Conservation (phyloP, 176 grass and related monocot species). For the Triticum timopheevii region DNA sequence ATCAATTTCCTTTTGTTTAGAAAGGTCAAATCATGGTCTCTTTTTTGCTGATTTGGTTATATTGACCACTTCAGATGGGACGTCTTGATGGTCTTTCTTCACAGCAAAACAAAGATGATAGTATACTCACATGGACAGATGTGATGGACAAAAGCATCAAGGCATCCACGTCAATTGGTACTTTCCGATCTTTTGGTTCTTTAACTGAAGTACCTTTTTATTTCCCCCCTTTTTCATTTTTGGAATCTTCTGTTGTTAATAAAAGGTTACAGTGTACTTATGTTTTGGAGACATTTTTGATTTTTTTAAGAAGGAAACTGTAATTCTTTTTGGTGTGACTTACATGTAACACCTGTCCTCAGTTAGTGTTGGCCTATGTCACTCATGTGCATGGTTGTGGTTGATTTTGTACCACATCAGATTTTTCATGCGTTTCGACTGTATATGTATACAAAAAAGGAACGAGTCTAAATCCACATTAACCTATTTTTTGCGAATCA, state of each 20-base stretch:
- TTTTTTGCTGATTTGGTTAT: slow-evolving; percentile 42
- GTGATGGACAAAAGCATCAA: slow-evolving; percentile 54
- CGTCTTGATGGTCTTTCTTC: slow-evolving; percentile 71
- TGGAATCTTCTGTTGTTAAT: background rate
- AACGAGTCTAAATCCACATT: background rate
- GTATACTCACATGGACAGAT: slow-evolving; percentile 79
- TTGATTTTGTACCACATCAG: background rate
- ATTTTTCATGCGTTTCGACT: background rate
- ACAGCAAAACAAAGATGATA: slow-evolving; percentile 73
- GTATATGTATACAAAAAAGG: background rate
- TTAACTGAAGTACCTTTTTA: background rate
- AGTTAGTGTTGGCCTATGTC: background rate
- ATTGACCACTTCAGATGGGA: slow-evolving; percentile 62
- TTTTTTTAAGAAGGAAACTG: background rate
- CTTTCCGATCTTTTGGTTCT: slow-evolving; percentile 18
- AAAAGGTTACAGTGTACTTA: slow-evolving; percentile 2
- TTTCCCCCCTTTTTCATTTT: background rate
- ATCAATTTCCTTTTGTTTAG: slow-evolving; percentile 23
- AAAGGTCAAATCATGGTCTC: slow-evolving; percentile 2
- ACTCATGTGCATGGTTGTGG: background rate
- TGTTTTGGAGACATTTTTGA: slow-evolving; percentile 17
- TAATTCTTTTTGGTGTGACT: background rate
- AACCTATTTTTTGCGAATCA: background rate
- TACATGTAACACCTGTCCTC: background rate
- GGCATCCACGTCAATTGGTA: slow-evolving; percentile 47